These are phyloP conservation scores for Botrytis elliptica DNA, from an alignment of 2,329 filamentous ascomycete species.

Conservation along the genomic window DNA sequence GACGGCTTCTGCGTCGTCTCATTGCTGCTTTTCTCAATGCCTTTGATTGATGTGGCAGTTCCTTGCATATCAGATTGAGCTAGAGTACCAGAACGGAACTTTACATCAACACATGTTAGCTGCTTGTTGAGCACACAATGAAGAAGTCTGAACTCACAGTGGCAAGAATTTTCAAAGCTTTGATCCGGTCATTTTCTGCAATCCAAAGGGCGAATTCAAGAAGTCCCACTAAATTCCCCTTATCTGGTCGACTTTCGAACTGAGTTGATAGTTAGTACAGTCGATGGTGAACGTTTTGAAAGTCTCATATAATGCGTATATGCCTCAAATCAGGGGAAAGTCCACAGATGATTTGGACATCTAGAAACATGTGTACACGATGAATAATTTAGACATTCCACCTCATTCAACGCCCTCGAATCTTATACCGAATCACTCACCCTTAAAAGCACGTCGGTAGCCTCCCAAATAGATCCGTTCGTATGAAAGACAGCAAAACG, in stretches of 20 bases:
- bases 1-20: neutral
- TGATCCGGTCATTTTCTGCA: neutral
- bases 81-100: neutral
- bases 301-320: neutral
- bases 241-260: neutral
- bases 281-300: neutral
- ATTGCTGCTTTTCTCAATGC: neutral
- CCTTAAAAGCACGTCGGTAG: neutral
- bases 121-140: neutral
- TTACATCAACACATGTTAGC: neutral
- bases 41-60: no score
- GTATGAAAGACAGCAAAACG: neutral
- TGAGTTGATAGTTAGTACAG: neutral
- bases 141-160: neutral
- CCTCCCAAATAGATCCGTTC: neutral
- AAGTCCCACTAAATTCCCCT: neutral
- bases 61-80: neutral
- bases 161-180: conserved; percentile 1
- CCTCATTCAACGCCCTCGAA: neutral
- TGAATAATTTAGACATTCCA: neutral
- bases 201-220: conserved; percentile 4
- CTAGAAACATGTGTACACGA: neutral
- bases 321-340: neutral
- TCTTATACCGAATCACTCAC: neutral
- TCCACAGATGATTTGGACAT: neutral